Conservation (phyloP, 73 alveolate species). For the Blepharisma japonicum region DNA sequence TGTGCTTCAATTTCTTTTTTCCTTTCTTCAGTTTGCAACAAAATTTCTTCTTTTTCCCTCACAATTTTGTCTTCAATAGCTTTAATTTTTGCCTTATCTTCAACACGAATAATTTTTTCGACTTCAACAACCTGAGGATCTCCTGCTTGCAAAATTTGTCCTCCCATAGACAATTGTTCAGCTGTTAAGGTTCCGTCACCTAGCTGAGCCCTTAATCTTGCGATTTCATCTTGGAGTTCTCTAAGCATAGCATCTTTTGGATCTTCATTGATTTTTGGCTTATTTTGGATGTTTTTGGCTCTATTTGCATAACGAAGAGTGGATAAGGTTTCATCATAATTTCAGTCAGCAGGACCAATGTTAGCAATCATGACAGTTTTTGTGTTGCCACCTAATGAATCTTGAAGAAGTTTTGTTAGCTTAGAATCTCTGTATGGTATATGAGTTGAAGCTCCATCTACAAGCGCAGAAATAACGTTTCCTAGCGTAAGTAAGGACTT, state of each 20-base stretch:
- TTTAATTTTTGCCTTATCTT: conserved; percentile 71
- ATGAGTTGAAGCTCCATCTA: conserved; percentile 87
- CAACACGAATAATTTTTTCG: conserved; percentile 73
- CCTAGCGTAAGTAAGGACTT: conserved; percentile 90
- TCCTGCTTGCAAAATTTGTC: conserved; percentile 41
- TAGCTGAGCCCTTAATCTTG: conserved; percentile 61
- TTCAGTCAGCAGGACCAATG: conserved; percentile 90
- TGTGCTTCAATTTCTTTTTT: conserved; percentile 67
- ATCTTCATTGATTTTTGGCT: conserved; percentile 92
- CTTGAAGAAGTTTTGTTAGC: conserved; percentile 92
- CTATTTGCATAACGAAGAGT: conserved; percentile 95
- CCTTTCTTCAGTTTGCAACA: conserved; percentile 59
- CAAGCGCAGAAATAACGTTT: conserved; percentile 88
- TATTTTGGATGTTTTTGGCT: conserved; percentile 91
- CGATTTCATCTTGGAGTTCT: conserved; percentile 89
- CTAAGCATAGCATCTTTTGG: conserved; percentile 96
- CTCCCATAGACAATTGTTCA: conserved; percentile 54
- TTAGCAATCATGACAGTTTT: conserved; percentile 98
- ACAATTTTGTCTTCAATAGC: conserved; percentile 70
- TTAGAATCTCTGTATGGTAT: conserved; percentile 98
- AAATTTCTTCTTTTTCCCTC: conserved; percentile 72
- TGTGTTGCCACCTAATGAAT: conserved; percentile 98
- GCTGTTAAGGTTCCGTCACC: conserved; percentile 24
- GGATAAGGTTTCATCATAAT: conserved; percentile 92
- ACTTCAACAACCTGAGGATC: conserved; percentile 56